Evolutionary conservation across 306 rosid species (phyloP).

Genomic region (Notholithocarpus densiflorus): DNA sequence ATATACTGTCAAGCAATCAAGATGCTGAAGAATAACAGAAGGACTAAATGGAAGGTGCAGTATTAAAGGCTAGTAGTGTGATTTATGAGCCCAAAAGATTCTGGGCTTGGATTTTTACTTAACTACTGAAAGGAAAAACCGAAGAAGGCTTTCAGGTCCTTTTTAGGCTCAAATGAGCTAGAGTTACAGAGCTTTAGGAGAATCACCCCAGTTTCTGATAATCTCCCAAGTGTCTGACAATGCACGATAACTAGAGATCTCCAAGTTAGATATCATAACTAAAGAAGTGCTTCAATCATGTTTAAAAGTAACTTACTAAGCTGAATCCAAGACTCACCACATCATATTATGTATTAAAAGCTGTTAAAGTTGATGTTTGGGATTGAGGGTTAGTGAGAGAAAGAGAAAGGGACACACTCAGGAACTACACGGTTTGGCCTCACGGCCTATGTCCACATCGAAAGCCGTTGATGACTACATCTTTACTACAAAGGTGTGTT

Average conservation of each 20-base stretch:
- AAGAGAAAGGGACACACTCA: too few relatives aligned
- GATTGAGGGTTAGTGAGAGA: too few relatives aligned
- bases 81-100: neutral
- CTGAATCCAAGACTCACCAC: neutral
- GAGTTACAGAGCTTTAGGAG: neutral
- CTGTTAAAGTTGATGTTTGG: too few relatives aligned
- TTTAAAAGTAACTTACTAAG: neutral
- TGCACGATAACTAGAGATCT: neutral
- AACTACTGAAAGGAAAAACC: neutral
- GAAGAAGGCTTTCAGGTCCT: neutral
- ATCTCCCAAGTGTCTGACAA: neutral
- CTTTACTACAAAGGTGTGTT: too few relatives aligned
- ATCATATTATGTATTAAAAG: neutral
- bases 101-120: neutral
- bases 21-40: neutral
- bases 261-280: neutral
- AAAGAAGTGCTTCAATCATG: neutral
- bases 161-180: neutral
- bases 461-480: too few relatives aligned
- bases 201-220: neutral
- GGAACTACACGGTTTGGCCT: too few relatives aligned
- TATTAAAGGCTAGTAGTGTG: neutral
- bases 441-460: too few relatives aligned
- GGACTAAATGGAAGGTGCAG: neutral
- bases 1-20: neutral